Base-by-base conservation (phyloP, 1,139 yeast genomes). In the Suhomyces maxii region DNA sequence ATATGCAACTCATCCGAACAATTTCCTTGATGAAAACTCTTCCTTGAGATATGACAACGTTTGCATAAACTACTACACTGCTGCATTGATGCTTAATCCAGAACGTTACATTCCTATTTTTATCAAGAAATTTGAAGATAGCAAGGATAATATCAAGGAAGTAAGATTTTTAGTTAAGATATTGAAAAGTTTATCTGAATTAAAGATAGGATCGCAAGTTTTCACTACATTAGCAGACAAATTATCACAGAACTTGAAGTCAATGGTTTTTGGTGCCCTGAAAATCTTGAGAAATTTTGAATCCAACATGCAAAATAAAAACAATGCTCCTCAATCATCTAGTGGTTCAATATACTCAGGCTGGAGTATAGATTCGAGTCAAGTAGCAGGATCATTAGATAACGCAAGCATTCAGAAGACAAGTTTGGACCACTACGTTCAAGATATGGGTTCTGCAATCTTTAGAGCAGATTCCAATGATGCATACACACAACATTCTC, bases 31-130 rank as follows among this genome's bases (percentile, higher is more conserved):
- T 30, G 52, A 52, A 13, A 38, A 32, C 3, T 26, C 41, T 26
- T 26, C 34, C 6, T 41, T 42, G 8, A 48, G 56, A 8, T 62
- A 64, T 44, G 68, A 69, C 39, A 53, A 53, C 14, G 57, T 76
- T 28, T 52, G 71, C 35, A 67, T 73, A 9, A 69, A 71, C 36
- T 69, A 74, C 39, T 71, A 67, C 52, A 69, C 77, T 1, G 70
- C 79, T 4, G 77, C 79, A 3, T 62, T 73, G 18, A 57, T 75
- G 54, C 57, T 79, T 36, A 63, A 71, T 37, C 74, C 80, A 1
- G 65, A 64, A 3, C 61, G 58, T 46, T 70, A 74, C 49, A 55
- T 63, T 11, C 59, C 61, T 31, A 55, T 60, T 13, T 59, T 66
- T 25, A 53, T 60, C 23, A 53, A 48, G 8, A 66, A 54, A 50